A percentile compares a stretch with the other conserved stretches of the same genome.
Evolutionary conservation across 169 alveolate genomes (phyloP).

Genomic region (Cyclospora cayetanensis): DNA sequence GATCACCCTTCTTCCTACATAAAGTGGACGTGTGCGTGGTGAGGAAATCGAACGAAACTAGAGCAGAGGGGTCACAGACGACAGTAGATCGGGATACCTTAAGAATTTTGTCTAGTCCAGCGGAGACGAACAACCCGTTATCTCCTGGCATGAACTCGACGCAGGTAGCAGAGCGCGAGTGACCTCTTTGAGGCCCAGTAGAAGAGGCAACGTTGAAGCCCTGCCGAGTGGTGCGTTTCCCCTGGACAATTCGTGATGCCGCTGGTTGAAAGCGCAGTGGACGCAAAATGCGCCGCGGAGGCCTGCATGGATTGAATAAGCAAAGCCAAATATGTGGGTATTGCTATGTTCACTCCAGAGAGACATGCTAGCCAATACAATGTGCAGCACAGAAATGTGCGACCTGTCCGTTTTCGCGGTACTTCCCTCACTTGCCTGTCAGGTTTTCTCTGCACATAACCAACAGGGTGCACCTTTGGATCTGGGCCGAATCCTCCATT

Average conservation of each 20-base stretch:
- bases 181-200: slow-evolving; percentile 39
- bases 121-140: slow-evolving; percentile 68
- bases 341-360: neutral
- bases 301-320: neutral
- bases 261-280: slow-evolving; percentile 65
- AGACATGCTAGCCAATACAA: neutral
- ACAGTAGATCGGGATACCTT: no score
- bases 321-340: neutral
- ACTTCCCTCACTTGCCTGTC: slow-evolving; percentile 34
- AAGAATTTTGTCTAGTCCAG: slow-evolving; percentile 61
- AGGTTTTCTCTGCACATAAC: slow-evolving; percentile 53
- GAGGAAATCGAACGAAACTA: no score
- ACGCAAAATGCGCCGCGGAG: slow-evolving; percentile 55
- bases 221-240: neutral
- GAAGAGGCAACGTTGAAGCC: neutral
- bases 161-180: slow-evolving; percentile 56
- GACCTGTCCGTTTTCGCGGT: neutral
- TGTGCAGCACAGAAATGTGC: neutral
- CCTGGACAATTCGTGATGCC: neutral
- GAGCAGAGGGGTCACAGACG: no score
- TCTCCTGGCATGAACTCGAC: slow-evolving; percentile 71
- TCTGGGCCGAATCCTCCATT: slow-evolving; percentile 62
- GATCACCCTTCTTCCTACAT: no score
- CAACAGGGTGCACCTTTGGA: slow-evolving; percentile 58
- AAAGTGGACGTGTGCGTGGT: no score